These are phyloP conservation scores for Microdochium trichocladiopsis DNA, from an alignment of 2,329 filamentous ascomycete species.

Conservation along the genomic window DNA sequence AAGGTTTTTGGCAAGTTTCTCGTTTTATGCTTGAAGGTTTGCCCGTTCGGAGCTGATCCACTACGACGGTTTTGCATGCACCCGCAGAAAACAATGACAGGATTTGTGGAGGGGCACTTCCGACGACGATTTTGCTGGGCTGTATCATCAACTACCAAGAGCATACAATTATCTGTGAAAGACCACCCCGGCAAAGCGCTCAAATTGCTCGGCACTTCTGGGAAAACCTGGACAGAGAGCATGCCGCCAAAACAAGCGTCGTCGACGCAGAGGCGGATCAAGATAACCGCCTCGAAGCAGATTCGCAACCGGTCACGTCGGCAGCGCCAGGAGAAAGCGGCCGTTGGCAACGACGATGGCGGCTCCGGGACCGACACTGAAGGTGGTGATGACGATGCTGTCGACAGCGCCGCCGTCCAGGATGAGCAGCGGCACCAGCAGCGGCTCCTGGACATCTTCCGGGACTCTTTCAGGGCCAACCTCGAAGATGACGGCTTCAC, in stretches of 20 bases:
- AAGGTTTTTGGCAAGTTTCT: too few relatives aligned
- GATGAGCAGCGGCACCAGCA: constrained; percentile 44
- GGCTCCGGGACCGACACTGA: neutral
- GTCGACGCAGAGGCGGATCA: neutral
- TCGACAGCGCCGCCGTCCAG: neutral
- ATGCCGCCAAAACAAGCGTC: neutral
- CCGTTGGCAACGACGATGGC: neutral
- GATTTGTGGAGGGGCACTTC: neutral
- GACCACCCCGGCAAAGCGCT: too few relatives aligned
- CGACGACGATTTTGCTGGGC: neutral
- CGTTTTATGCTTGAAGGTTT: too few relatives aligned
- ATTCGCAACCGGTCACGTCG: neutral
- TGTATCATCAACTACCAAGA: too few relatives aligned
- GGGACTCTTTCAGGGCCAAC: constrained; percentile 49
- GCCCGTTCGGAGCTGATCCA: too few relatives aligned
- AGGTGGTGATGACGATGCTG: neutral
- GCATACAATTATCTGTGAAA: too few relatives aligned
- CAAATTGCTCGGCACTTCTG: too few relatives aligned
- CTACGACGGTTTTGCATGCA: neutral
- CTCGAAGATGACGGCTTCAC: constrained; percentile 40
- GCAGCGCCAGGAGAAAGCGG: neutral
- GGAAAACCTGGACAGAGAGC: too few relatives aligned
- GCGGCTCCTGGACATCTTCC: constrained; percentile 66
- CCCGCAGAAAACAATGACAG: neutral
- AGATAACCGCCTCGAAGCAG: neutral